Conservation (phyloP, 306 rosid species). For the Trifolium repens region DNA sequence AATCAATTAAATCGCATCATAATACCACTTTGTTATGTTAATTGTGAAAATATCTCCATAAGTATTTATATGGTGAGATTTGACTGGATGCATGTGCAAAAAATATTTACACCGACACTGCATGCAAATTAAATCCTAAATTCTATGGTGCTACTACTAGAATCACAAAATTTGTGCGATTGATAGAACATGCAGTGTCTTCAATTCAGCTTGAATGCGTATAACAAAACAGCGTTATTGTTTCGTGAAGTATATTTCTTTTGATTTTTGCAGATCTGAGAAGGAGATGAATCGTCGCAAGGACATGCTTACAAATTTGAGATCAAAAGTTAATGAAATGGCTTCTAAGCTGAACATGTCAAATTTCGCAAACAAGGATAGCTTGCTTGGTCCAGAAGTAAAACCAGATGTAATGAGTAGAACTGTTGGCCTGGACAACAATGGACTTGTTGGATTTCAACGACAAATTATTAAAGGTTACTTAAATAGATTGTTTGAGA, state of each 20-base stretch:
- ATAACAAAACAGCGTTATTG: slow-evolving; percentile 13
- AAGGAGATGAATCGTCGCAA: slow-evolving; percentile 92
- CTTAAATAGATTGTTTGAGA: slow-evolving; percentile 34
- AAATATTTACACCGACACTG: background rate
- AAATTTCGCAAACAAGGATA: slow-evolving; percentile 77
- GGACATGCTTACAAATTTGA: slow-evolving; percentile 76
- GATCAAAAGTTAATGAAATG: slow-evolving; percentile 80
- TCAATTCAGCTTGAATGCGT: slow-evolving; percentile 14
- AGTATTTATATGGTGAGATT: background rate
- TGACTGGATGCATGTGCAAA: background rate
- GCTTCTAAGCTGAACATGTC: slow-evolving; percentile 78
- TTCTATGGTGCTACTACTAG: background rate
- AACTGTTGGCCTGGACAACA: slow-evolving; percentile 77
- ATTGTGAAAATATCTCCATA: background rate
- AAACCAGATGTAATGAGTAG: slow-evolving; percentile 73
- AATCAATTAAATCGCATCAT: background rate
- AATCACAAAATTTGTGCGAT: background rate
- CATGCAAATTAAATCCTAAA: too few relatives aligned
- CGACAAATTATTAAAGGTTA: slow-evolving; percentile 84
- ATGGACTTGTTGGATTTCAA: slow-evolving; percentile 79
- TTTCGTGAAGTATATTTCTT: slow-evolving; percentile 36
- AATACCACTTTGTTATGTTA: background rate
- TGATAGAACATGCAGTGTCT: slow-evolving; percentile 17
- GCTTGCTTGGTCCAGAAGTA: slow-evolving; percentile 88
- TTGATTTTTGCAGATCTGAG: slow-evolving; percentile 60